These are phyloP conservation scores for Beauveria pseudobassiana DNA, from an alignment of 2,329 filamentous ascomycete species.

Conservation along the genomic window DNA sequence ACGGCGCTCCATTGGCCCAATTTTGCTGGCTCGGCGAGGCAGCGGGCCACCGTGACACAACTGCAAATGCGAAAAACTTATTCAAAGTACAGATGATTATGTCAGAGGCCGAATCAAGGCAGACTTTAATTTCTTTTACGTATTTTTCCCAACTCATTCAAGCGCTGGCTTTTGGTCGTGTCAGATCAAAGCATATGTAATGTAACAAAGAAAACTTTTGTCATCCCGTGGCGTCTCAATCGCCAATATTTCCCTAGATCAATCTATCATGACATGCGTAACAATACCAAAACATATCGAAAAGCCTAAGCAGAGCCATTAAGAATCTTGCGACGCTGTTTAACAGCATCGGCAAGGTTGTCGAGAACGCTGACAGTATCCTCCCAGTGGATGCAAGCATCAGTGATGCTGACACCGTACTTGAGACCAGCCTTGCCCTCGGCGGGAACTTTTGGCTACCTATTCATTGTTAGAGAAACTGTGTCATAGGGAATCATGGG, in stretches of 20 bases:
- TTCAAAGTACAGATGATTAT: too few species aligned
- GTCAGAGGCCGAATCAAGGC: not conserved
- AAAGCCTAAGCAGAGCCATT: slow-evolving; percentile 18
- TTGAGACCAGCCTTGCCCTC: slow-evolving; percentile 73
- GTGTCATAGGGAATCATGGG: not conserved
- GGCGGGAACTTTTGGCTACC: slow-evolving; percentile 71
- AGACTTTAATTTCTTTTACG: not conserved
- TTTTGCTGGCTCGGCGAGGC: slow-evolving; percentile 3
- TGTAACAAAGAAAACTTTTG: slow-evolving; percentile 6
- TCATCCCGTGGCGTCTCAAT: not conserved
- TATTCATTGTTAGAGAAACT: slow-evolving; percentile 19
- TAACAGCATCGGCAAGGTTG: slow-evolving; percentile 76
- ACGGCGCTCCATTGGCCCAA: slow-evolving; percentile 8
- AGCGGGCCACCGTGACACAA: not conserved
- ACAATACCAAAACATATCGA: not conserved
- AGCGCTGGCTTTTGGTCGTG: not conserved
- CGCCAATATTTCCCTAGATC: not conserved
- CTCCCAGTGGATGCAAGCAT: slow-evolving; percentile 94
- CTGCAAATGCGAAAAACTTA: too few species aligned
- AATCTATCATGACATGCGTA: slow-evolving; percentile 2
- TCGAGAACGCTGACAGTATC: slow-evolving; percentile 74
- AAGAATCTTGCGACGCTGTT: slow-evolving; percentile 53
- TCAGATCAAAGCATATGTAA: not conserved
- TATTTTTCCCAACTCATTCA: not conserved
- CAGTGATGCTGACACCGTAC: slow-evolving; percentile 90